Percentiles rank a stretch among this genome's conserved stretches.
These are phyloP conservation scores for Dorcoceras hygrometricum DNA, from an alignment of 257 asterid species.

Conservation along the genomic window DNA sequence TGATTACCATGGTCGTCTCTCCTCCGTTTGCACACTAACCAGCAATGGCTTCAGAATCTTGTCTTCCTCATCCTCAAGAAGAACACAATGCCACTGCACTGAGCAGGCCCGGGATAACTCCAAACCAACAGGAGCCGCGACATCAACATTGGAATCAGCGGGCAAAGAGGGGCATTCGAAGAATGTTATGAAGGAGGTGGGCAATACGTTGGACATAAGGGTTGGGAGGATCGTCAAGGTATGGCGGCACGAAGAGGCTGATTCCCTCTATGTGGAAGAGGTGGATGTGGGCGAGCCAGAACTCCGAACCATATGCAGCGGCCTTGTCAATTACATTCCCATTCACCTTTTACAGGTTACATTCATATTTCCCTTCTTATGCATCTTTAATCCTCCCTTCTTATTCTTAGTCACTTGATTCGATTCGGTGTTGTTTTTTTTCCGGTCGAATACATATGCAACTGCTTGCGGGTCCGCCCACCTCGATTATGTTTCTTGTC, in stretches of 20 bases:
- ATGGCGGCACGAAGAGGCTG: constrained; percentile 94
- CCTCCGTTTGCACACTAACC: neutral
- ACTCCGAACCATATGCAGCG: constrained; percentile 89
- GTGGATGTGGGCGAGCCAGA: constrained; percentile 89
- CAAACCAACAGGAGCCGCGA: neutral
- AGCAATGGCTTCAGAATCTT: neutral
- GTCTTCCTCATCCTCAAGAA: neutral
- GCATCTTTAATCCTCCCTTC: neutral
- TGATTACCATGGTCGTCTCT: constrained; percentile 3
- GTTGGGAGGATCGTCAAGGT: constrained; percentile 72
- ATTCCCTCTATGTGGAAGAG: constrained; percentile 93
- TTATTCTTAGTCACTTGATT: too few species aligned
- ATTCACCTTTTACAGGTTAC: constrained; percentile 68
- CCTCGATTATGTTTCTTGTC: too few species aligned
- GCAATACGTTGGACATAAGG: constrained; percentile 74
- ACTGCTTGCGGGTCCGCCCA: too few species aligned
- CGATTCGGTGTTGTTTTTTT: too few species aligned
- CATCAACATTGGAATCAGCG: constrained; percentile 16
- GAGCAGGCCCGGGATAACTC: constrained; percentile 22
- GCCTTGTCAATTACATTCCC: constrained; percentile 75
- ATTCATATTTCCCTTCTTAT: neutral
- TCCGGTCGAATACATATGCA: too few species aligned
- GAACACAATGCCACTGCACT: constrained; percentile 37
- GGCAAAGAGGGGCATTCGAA: constrained; percentile 24
- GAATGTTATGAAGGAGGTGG: constrained; percentile 42